Conservation (phyloP, 306 rosid species). For the Pueraria montana region DNA sequence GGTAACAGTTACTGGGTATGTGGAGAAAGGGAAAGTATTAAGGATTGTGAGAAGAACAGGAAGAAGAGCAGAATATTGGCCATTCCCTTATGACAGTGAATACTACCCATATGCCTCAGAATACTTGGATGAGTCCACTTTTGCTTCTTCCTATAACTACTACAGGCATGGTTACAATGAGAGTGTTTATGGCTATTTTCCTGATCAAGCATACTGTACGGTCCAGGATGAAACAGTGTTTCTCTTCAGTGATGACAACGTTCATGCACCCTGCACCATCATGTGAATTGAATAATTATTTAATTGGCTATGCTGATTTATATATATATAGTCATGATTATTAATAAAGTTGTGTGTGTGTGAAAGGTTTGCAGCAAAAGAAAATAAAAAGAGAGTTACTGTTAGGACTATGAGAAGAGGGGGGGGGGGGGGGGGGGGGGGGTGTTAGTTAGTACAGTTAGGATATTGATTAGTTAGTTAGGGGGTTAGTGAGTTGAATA, state of each 20-base stretch:
- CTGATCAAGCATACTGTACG: constrained; percentile 66
- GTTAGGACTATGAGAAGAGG: too few species aligned
- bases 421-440: too few species aligned
- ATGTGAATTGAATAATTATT: constrained; percentile 64
- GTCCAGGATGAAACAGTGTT: constrained; percentile 71
- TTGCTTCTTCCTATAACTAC: constrained; percentile 70
- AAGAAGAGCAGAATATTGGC: constrained; percentile 84
- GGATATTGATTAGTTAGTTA: too few species aligned
- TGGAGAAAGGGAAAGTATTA: constrained; percentile 67
- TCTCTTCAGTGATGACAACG: constrained; percentile 85
- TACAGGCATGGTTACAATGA: constrained; percentile 74
- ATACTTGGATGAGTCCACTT: constrained; percentile 74
- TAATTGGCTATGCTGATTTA: not conserved
- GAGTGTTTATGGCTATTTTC: constrained; percentile 71
- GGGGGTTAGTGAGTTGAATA: too few species aligned
- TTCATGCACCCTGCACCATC: constrained; percentile 70
- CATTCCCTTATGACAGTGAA: constrained; percentile 80
- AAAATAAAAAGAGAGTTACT: too few species aligned
- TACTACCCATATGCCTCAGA: constrained; percentile 70
- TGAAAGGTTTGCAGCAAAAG: too few species aligned
- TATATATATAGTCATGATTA: too few species aligned
- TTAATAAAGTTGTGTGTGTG: too few species aligned
- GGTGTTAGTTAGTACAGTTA: too few species aligned
- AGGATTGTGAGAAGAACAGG: constrained; percentile 80
- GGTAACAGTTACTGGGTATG: constrained; percentile 75